phyloP scores from a whole-genome alignment of 805 yeast genomes.

The Saccharomycopsis sp. region DNA sequence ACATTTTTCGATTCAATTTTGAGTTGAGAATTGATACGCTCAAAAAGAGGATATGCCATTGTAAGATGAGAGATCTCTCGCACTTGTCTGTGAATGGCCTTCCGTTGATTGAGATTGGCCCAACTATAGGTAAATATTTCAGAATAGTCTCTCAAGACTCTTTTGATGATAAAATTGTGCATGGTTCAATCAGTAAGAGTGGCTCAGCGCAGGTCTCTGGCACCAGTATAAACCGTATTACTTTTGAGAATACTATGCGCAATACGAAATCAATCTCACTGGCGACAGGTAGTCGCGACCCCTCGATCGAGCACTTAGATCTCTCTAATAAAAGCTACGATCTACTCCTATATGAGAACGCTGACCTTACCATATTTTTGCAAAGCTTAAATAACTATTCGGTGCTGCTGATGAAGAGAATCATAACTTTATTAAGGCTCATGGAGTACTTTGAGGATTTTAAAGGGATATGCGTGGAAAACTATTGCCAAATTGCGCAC shows the following conservation, averaged over 20 bases:
- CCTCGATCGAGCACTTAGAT: background rate
- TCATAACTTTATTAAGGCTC: background rate
- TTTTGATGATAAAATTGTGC: too few relatives aligned
- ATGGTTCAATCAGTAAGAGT: too few relatives aligned
- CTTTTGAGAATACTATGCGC: background rate
- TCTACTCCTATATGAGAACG: background rate
- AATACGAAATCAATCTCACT: background rate
- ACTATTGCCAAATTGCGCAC: background rate
- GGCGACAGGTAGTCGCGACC: background rate
- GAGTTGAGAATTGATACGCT: slow-evolving; percentile 1
- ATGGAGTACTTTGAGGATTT: background rate
- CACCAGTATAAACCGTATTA: background rate
- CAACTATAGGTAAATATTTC: background rate
- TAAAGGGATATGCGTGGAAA: background rate
- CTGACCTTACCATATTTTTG: background rate
- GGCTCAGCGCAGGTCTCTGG: too few relatives aligned
- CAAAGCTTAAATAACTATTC: background rate
- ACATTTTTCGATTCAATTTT: slow-evolving; percentile 3
- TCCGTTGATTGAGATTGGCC: background rate
- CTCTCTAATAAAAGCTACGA: background rate
- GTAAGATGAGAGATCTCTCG: background rate
- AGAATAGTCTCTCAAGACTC: background rate
- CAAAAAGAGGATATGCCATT: slow-evolving; percentile 2
- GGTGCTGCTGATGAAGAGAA: background rate
- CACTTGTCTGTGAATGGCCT: background rate